Evolutionary conservation across 73 alveolate genomes (phyloP).

Genomic region (Uronychia binucleata): DNA sequence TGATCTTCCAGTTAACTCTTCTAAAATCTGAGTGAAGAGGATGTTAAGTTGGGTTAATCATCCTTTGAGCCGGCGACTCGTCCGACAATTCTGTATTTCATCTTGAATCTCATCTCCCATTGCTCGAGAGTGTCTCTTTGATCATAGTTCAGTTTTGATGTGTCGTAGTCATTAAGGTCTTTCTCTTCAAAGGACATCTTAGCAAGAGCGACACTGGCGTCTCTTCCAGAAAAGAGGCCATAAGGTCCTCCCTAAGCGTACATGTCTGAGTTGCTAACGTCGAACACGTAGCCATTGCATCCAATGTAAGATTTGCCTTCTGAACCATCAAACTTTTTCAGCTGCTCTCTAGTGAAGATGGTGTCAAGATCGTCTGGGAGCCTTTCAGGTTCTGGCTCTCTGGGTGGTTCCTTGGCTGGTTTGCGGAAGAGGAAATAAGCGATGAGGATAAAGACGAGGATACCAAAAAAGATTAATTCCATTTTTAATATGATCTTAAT

Average conservation of each 20-base stretch:
- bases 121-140: conserved; percentile 12
- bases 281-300: conserved; percentile 39
- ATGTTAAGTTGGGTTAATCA: background rate
- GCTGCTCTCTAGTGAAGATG: conserved; percentile 25
- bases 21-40: no score
- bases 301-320: conserved; percentile 7
- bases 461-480: background rate
- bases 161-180: conserved; percentile 2
- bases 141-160: background rate
- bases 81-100: conserved; percentile 8
- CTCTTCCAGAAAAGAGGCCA: conserved; percentile 63
- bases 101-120: conserved; percentile 5
- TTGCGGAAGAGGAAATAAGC: background rate
- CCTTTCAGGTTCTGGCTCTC: background rate
- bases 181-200: conserved; percentile 45
- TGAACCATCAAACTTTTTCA: conserved; percentile 17
- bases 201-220: conserved; percentile 62
- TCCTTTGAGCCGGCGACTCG: background rate
- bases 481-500: background rate
- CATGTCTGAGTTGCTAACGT: conserved; percentile 43
- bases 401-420: background rate
- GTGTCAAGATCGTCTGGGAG: conserved; percentile 8
- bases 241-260: conserved; percentile 47
- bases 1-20: no score
- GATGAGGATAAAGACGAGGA: background rate